These are phyloP conservation scores for Blastobotrys serpentis DNA, from an alignment of 1,139 yeast genomes.

Conservation along the genomic window DNA sequence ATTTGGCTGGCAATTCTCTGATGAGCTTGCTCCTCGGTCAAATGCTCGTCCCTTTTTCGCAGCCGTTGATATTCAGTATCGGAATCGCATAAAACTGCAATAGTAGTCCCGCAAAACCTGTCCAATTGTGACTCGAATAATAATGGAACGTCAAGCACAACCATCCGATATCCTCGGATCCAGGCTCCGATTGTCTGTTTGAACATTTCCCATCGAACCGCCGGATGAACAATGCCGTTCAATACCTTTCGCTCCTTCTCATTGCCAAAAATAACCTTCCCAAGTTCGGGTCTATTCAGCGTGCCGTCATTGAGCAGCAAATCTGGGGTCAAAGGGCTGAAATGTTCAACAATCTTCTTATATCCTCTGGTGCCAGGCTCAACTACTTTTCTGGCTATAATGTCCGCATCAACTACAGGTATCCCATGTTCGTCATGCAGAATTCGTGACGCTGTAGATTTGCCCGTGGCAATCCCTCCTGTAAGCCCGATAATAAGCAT, in stretches of 20 bases:
- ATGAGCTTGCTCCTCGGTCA: conserved; percentile 63
- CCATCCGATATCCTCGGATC: conserved; percentile 50
- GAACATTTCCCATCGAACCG: conserved; percentile 68
- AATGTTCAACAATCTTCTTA: conserved; percentile 58
- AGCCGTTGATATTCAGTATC: conserved; percentile 64
- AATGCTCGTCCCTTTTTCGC: conserved; percentile 61
- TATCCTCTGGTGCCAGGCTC: conserved; percentile 77
- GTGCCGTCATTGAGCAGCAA: conserved; percentile 52
- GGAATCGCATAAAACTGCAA: conserved; percentile 65
- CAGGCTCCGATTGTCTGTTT: conserved; percentile 60
- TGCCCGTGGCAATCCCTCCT: conserved; percentile 96
- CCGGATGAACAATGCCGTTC: conserved; percentile 86
- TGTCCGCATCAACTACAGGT: conserved; percentile 83
- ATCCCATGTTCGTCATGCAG: conserved; percentile 53
- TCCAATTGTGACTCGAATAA: conserved; percentile 79
- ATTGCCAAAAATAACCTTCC: conserved; percentile 74
- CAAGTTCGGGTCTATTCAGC: conserved; percentile 66
- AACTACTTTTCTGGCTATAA: conserved; percentile 81
- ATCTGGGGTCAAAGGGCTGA: conserved; percentile 54
- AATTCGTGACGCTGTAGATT: conserved; percentile 77
- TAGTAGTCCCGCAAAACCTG: conserved; percentile 64
- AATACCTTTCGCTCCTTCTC: conserved; percentile 51
- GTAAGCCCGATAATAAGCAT: conserved; percentile 93
- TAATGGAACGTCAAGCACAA: conserved; percentile 85
- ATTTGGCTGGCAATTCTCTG: conserved; percentile 78